Evolutionary conservation across 2,329 filamentous ascomycete species (phyloP).

Genomic region (Paramyrothecium roridum): DNA sequence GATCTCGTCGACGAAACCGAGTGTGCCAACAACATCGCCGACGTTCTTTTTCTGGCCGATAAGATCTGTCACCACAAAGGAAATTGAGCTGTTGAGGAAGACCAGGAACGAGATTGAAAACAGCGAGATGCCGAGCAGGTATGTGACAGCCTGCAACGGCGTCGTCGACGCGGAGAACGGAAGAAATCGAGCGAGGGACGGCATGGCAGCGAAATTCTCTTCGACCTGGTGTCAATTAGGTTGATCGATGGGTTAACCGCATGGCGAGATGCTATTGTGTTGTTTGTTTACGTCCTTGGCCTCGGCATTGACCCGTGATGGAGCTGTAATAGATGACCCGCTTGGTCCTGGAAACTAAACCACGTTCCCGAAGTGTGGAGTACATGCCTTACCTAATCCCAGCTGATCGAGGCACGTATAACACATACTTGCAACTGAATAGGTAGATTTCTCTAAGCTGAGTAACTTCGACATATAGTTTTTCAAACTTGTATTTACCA

Average conservation of each 20-base stretch:
- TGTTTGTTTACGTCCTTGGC: not conserved
- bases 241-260: not conserved
- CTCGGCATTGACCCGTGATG: not conserved
- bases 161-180: conserved; percentile 62
- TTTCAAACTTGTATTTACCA: too few species aligned
- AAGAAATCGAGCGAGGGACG: conserved; percentile 40
- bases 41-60: conserved; percentile 71
- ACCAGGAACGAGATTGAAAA: conserved; percentile 89
- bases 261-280: not conserved
- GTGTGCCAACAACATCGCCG: conserved; percentile 77
- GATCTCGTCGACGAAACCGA: conserved; percentile 82
- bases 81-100: conserved; percentile 81
- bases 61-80: conserved; percentile 81
- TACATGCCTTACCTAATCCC: not conserved
- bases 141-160: conserved; percentile 63
- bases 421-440: too few species aligned
- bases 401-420: too few species aligned
- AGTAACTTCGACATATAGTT: too few species aligned
- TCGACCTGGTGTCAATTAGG: not conserved
- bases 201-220: conserved; percentile 21
- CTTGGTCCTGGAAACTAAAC: not conserved
- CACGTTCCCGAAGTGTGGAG: not conserved
- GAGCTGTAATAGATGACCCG: not conserved
- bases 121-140: conserved; percentile 77
- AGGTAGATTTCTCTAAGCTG: too few species aligned